phyloP scores from a whole-genome alignment of 1,139 yeast genomes.

The Candida buenavistaensis region DNA sequence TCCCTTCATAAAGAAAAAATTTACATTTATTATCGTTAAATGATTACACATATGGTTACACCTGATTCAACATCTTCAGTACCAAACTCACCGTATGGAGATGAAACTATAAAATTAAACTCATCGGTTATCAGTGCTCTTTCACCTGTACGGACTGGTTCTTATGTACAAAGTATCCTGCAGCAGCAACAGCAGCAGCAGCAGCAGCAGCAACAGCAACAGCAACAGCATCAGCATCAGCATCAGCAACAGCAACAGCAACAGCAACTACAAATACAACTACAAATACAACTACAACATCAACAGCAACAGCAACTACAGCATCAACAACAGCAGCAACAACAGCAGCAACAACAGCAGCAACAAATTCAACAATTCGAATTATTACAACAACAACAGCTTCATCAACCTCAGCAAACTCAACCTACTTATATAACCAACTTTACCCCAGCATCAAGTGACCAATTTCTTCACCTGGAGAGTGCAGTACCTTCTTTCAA shows the following conservation, averaged over 20 bases:
- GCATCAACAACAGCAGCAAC: conserved; percentile 1
- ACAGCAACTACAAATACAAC: conserved; percentile 8
- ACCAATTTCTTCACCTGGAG: conserved; percentile 7
- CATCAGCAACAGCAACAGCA: conserved; percentile 7
- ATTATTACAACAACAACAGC: conserved; percentile 1
- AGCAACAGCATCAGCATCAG: conserved; percentile 6
- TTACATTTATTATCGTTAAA: neutral
- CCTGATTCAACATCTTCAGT: conserved; percentile 10
- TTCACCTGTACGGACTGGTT: conserved; percentile 12
- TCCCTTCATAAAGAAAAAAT: too few relatives aligned
- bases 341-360: conserved; percentile 1
- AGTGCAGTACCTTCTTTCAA: conserved; percentile 1
- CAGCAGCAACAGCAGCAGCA: conserved; percentile 7
- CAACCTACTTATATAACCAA: neutral
- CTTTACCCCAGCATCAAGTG: conserved; percentile 2
- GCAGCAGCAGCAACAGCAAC: conserved; percentile 7
- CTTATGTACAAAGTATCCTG: conserved; percentile 2
- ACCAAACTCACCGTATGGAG: conserved; percentile 21
- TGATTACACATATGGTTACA: conserved; percentile 11
- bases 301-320: conserved; percentile 2
- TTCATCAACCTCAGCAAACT: too few relatives aligned
- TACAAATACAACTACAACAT: conserved; percentile 3
- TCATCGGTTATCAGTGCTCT: conserved; percentile 20
- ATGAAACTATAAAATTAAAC: conserved; percentile 24
- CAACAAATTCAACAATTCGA: neutral